Conservation (phyloP, 306 rosid species). For the Cajanus cajan region DNA sequence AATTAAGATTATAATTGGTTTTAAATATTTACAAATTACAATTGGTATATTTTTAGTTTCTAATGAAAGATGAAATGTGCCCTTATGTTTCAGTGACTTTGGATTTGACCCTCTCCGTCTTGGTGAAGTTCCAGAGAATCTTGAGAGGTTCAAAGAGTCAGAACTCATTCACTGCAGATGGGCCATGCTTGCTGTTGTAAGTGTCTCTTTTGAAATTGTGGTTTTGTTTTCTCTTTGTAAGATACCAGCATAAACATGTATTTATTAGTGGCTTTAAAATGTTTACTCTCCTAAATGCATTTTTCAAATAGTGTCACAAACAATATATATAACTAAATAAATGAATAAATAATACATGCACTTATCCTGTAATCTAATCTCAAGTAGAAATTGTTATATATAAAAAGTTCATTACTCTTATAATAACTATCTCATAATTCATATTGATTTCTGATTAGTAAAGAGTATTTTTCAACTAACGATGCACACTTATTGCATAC, state of each 20-base stretch:
- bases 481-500: too few relatives aligned
- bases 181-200: constrained; percentile 99
- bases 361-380: not conserved
- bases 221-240: not conserved
- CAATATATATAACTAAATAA: too few relatives aligned
- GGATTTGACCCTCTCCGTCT: constrained; percentile 87
- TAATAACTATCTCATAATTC: too few relatives aligned
- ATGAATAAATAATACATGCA: not conserved
- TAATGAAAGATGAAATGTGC: not conserved
- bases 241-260: not conserved
- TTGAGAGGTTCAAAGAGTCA: constrained; percentile 96
- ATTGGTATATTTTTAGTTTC: not conserved
- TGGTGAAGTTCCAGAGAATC: constrained; percentile 94
- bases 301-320: not conserved
- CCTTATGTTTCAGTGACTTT: constrained; percentile 62
- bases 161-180: constrained; percentile 99
- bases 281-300: not conserved
- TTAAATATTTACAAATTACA: not conserved
- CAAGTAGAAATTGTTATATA: too few relatives aligned
- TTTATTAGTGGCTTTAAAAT: too few relatives aligned
- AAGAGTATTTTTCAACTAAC: too few relatives aligned
- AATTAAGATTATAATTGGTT: not conserved
- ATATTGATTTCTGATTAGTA: too few relatives aligned
- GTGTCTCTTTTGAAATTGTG: constrained; percentile 12
- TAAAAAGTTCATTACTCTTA: too few relatives aligned